Evolutionary conservation across 129 eudicot genomes (phyloP), one percentile per base, ranked within the genome.

Genomic region (Dittrichia graveolens): DNA sequence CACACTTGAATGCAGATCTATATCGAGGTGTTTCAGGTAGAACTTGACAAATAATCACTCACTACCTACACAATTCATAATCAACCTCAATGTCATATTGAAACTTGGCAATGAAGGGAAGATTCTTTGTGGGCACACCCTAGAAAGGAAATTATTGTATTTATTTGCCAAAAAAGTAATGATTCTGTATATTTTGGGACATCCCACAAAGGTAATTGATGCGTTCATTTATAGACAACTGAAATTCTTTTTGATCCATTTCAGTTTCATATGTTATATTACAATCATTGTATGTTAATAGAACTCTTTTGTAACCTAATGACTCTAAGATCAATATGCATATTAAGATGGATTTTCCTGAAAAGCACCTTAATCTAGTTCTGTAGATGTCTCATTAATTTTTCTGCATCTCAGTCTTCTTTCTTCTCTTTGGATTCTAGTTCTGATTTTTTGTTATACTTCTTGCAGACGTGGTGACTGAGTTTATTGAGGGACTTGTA

Each of bases 401-500:
- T 45, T 18, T 48, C 18, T 69, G 45, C 52, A 44, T 43, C 24
- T 1, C 43, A 2, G 39, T 68, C 6, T 35, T 45, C 10, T 14
- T 72, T 44, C 16, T 67, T 48, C 16, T 64, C 9, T 37, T 57
- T 63, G 3, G 53, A 8, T 65, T 56, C 49, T 54, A 12, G 70
- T 47, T 59, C 52, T 78, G 63, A 53, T 56, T 13, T 31, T 74
- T 75, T 78, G 71, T 0, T 70, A 43, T 60, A 53, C 59, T 73
- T 76, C 37, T 64, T 76, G 72, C 96, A 94, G 98, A 84, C 81
- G 99, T 88, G 60, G 99, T 95, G 76, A 95, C 97, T 3, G 99
- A 95, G 83, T 90, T 95, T 79, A 90, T 90, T 63, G 99, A 95
- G 68, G 99, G 97, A 59, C 87, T 95, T 77, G 96, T 94, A 59